A percentile compares a stretch with the other conserved stretches of the same genome.
These are phyloP conservation scores for Phytophthora sojae DNA, from an alignment of 352 stramenopile species.

Conservation along the genomic window DNA sequence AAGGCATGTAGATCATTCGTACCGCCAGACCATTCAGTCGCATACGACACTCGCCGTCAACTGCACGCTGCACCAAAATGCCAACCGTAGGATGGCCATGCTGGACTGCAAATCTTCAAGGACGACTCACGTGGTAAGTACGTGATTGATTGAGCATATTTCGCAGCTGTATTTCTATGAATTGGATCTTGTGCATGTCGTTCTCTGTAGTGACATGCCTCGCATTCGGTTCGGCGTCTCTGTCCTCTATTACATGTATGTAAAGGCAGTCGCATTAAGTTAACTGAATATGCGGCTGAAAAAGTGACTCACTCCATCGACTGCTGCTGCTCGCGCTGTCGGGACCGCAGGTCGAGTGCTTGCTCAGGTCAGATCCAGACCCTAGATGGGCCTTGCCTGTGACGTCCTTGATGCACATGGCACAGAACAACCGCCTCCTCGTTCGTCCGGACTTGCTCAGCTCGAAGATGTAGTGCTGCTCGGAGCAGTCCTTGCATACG, in stretches of 20 bases:
- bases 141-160: no score
- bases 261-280: constrained; percentile 15
- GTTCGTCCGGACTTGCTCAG: constrained; percentile 30
- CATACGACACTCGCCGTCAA: not conserved
- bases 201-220: constrained; percentile 1
- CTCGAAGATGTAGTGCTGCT: constrained; percentile 37
- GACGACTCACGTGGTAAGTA: not conserved
- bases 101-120: constrained; percentile 13
- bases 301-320: constrained; percentile 24
- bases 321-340: constrained; percentile 22
- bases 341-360: constrained; percentile 15
- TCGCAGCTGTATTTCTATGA: no score
- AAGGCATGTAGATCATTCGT: no score
- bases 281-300: constrained; percentile 28
- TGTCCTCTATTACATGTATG: not conserved
- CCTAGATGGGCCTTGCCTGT: constrained; percentile 17
- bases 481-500: constrained; percentile 50
- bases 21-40: not conserved
- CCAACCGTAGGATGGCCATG: not conserved
- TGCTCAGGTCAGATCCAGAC: constrained; percentile 1
- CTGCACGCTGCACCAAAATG: constrained; percentile 3
- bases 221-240: no score
- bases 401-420: constrained; percentile 39
- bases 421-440: constrained; percentile 41
- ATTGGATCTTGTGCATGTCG: constrained; percentile 14